Base-by-base conservation (phyloP, 2,329 filamentous ascomycete genomes). In the Beauveria rudraprayagi region DNA sequence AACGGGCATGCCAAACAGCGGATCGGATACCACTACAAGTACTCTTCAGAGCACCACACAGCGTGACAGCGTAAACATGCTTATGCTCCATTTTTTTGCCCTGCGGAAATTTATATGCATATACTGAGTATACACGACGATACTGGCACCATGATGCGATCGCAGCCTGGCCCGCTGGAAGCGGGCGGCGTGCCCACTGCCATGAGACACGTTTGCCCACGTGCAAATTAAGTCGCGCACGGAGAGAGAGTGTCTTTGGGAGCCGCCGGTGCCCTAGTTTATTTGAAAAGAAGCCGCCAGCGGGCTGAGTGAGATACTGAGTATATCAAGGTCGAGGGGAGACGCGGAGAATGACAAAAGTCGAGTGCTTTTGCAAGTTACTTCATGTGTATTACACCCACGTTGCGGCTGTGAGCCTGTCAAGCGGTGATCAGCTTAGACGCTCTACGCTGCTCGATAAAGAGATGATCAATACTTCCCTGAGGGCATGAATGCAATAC, bases 1-100 rank as follows among this genome's bases (percentile, higher is more conserved):
- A 60, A 60, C 57, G 57, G 57, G 57, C 28, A 50, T 41, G 48
- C 57, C 57, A 60, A 28, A 41, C 41, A 51, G 47, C 37, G 56
- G 56, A 17, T 40, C 37, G 56, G 47, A 17, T 40, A 24, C 37
- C 40, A 19, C 30, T 19, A 37, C 24, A 19, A 26, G n/a, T 41
- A 14, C 52, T 34, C 8, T 44, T 16, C 11, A 37, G 14, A 37
- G 34, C 34, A 37, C 17, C 37, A 41, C 52, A 34, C 30, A 34
- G 30, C 30, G 28, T 30, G 8, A 9, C 50, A 14, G 30, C 11
- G 30, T 37, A 6, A 37, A 37, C 34, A 5, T 16, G 34, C 11
- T 16, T 6, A 16, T 37, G 34, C 14, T 37, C 11, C 34, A 37
- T 16, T 6, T 37, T 37, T 14, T 37, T 37, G 14, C 16, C 34